These are phyloP conservation scores for Mycocentrospora acerina DNA, from an alignment of 2,329 filamentous ascomycete species.

Conservation along the genomic window DNA sequence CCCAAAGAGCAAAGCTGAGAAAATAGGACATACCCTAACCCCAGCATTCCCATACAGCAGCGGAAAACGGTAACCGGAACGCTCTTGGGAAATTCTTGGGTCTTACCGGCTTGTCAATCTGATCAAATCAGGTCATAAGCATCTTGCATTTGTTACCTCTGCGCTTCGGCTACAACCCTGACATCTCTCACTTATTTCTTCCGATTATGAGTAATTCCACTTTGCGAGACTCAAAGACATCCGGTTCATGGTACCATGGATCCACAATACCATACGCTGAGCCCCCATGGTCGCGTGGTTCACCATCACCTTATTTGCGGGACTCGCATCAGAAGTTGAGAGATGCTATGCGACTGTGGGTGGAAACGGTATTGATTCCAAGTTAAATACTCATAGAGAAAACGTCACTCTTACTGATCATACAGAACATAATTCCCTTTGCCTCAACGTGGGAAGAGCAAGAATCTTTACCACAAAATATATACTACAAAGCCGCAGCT, in stretches of 20 bases:
- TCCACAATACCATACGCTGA: conserved; percentile 4
- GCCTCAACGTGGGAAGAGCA: conserved; percentile 1
- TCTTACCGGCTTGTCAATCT: no score
- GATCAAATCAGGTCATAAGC: no score
- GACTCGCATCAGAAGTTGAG: conserved; percentile 2
- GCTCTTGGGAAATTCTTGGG: no score
- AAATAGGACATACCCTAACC: no score
- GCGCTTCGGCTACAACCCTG: no score
- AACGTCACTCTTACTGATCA: no score
- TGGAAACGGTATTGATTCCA: conserved; percentile 2
- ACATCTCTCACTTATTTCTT: no score
- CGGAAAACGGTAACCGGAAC: no score
- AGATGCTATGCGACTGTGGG: neutral
- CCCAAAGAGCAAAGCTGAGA: no score
- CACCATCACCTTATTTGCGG: conserved; percentile 1
- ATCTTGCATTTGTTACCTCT: no score
- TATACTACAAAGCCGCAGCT: conserved; percentile 1
- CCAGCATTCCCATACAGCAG: no score
- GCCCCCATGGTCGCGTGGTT: conserved; percentile 2
- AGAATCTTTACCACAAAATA: neutral
- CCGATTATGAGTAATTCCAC: no score
- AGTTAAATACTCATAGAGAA: neutral
- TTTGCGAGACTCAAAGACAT: neutral
- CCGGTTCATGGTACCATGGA: neutral
- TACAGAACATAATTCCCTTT: conserved; percentile 4